Percentiles rank a stretch among this genome's conserved stretches.
Evolutionary conservation across 73 alveolate species (phyloP).

Genomic region (Tetrahymena borealis): DNA sequence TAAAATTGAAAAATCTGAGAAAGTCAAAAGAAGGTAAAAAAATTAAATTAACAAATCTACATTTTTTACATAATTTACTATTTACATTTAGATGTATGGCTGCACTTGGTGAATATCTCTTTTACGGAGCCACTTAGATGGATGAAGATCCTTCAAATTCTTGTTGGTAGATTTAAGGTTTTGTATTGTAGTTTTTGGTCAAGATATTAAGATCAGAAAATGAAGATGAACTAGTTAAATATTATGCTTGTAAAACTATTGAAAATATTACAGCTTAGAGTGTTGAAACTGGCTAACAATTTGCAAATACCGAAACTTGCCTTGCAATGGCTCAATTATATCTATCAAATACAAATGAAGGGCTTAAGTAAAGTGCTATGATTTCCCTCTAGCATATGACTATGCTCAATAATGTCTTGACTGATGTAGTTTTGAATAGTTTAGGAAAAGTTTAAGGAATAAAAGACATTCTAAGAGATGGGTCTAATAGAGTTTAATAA

Average conservation of each 20-base stretch:
- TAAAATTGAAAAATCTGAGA: constrained; percentile 70
- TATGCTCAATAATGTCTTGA: constrained; percentile 46
- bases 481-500: constrained; percentile 59
- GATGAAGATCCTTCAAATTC: constrained; percentile 95
- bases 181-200: constrained; percentile 56
- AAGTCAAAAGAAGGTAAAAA: constrained; percentile 30
- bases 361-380: constrained; percentile 54
- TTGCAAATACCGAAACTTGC: constrained; percentile 66
- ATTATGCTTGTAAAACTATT: constrained; percentile 91
- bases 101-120: constrained; percentile 96
- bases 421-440: constrained; percentile 50
- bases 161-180: constrained; percentile 78
- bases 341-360: constrained; percentile 50
- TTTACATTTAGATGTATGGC: constrained; percentile 88
- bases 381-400: constrained; percentile 66
- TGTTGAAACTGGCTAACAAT: constrained; percentile 61
- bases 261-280: constrained; percentile 87
- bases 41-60: neutral
- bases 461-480: constrained; percentile 53
- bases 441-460: constrained; percentile 39
- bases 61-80: neutral
- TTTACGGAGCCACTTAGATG: constrained; percentile 96
- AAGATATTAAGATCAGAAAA: constrained; percentile 55
- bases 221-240: constrained; percentile 87
- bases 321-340: constrained; percentile 33